Conservation (phyloP, 106 monocot genomes). For the Phalaenopsis aphrodite region DNA sequence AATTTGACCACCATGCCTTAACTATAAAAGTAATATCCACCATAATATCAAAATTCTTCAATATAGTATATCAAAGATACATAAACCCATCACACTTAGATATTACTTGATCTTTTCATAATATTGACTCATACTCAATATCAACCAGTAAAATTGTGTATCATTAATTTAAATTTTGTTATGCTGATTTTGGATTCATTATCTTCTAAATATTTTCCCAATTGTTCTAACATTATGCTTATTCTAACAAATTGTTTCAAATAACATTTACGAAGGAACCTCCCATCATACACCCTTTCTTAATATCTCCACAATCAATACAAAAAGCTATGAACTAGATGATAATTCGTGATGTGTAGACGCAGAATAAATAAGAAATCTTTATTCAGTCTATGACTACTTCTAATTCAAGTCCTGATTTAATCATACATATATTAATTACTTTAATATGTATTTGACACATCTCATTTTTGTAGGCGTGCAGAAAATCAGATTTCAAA, state of each 20-base stretch:
- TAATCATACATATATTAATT: background rate
- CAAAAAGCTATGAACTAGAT: background rate
- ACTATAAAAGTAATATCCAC: background rate
- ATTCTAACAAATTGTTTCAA: background rate
- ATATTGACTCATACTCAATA: background rate
- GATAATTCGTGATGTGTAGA: background rate
- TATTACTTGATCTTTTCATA: background rate
- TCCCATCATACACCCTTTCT: background rate
- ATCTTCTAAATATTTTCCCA: too few relatives aligned
- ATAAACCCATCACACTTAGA: background rate
- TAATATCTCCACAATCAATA: background rate
- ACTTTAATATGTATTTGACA: background rate
- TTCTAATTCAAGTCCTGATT: background rate
- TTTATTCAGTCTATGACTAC: background rate
- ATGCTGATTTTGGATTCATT: too few relatives aligned
- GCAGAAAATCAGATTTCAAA: background rate
- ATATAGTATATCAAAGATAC: background rate
- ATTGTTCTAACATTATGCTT: background rate
- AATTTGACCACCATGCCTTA: background rate
- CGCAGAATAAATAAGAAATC: background rate
- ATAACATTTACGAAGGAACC: background rate
- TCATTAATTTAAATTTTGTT: background rate
- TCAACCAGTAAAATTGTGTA: background rate
- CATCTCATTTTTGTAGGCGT: background rate
- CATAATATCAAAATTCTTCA: background rate